Evolutionary conservation across 2,329 filamentous ascomycete genomes (phyloP), one percentile per base, ranked within the genome.

Genomic region (Macrophomina phaseolina): DNA sequence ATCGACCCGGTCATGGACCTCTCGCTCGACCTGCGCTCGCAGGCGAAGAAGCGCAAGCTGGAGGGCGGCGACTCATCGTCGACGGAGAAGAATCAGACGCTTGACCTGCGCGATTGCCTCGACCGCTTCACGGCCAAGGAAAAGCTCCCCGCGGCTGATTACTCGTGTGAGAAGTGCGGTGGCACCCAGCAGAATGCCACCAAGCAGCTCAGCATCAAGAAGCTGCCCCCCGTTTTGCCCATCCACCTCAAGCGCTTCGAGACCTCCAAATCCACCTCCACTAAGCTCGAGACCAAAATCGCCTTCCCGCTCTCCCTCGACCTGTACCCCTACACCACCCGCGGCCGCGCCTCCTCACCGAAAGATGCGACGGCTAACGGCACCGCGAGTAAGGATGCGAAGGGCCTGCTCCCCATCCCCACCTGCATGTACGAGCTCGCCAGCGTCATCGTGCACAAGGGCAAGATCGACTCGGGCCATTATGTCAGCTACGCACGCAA

Each of bases 231-330:
- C 46, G 93, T 97, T 6, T 81, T 98, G 30, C 93, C 93, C 36
- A 92, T 98, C 75, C 94, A 98, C 74, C 85, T 98, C 46, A 98
- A 98, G 86, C 82, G 87, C 68, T 93, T 95, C 78, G 91, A 96
- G 80, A 92, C 93, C 77, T 86, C 87, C 68, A 89, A 91, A 72
- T 85, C 89, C 53, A 87, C 87, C 30, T 91, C 92, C 1, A 91
- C 91, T 52, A 98, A 98, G 78, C 92, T 98, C 70, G 91, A 96
- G 72, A 93, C 92, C 4, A 89, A 89, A 67, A 91, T 98, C 64
- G 87, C 90, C 61, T 97, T 97, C 73, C 94, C 94, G 0, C 81
- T 97, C 60, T 89, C 91, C 68, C 86, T 98, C 45, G 95, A 97
- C 75, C 93, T 98, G 88, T 85, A 92, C 28, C 93, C 94, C 0